These are phyloP conservation scores for Bruguiera gymnorhiza DNA, from an alignment of 345 rosid genomes.

Conservation along the genomic window DNA sequence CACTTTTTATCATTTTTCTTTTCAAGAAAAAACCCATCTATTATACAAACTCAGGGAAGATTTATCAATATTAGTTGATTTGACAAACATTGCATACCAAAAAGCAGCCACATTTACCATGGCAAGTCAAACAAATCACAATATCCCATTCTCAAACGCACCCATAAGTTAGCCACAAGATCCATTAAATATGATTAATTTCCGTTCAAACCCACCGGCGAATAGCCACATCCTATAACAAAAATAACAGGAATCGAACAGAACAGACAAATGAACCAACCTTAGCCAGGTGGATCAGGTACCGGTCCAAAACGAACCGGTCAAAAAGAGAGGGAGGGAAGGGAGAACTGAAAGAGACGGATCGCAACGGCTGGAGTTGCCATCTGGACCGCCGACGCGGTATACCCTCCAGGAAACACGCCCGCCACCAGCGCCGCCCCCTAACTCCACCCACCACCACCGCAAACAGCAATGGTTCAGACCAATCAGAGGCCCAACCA, in stretches of 20 bases:
- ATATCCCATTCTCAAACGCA: too few species aligned
- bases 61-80: not conserved
- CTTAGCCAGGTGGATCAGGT: not conserved
- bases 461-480: not conserved
- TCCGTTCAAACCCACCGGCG: not conserved
- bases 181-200: too few species aligned
- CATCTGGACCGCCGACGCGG: constrained; percentile 9
- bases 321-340: not conserved
- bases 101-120: not conserved
- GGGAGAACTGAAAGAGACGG: not conserved
- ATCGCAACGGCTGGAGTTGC: not conserved
- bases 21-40: not conserved
- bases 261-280: not conserved
- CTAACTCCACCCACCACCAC: constrained; percentile 1
- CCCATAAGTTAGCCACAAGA: too few species aligned
- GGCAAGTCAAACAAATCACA: not conserved
- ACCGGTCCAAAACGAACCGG: not conserved
- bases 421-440: constrained; percentile 7
- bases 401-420: constrained; percentile 8
- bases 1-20: too few species aligned
- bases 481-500: constrained; percentile 6
- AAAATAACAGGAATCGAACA: not conserved
- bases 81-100: not conserved
- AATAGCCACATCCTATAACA: not conserved
- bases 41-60: not conserved